Conservation (phyloP, 2,329 filamentous ascomycete genomes). For the Sodiomyces alkalinus region DNA sequence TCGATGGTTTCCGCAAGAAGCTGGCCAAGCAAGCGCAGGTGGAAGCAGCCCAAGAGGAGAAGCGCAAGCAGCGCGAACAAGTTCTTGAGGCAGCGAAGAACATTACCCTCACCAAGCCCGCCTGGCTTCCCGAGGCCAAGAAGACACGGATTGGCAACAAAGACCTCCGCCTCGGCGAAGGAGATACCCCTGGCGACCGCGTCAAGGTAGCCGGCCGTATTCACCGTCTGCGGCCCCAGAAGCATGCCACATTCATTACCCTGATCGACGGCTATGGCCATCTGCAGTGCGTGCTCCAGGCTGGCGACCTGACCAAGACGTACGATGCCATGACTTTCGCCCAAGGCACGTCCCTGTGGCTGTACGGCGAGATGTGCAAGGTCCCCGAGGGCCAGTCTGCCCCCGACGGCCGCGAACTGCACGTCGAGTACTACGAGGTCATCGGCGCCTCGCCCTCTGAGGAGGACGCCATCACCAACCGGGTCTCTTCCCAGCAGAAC, state of each 20-base stretch:
- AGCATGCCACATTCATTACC: slow-evolving; percentile 76
- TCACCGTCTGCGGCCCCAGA: slow-evolving; percentile 67
- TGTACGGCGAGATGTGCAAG: slow-evolving; percentile 70
- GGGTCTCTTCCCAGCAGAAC: slow-evolving; percentile 31
- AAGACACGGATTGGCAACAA: slow-evolving; percentile 65
- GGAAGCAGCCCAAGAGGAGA: slow-evolving; percentile 56
- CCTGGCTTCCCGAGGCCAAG: slow-evolving; percentile 55
- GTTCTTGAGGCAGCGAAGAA: slow-evolving; percentile 63
- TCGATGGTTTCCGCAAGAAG: slow-evolving; percentile 72
- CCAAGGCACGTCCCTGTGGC: slow-evolving; percentile 71
- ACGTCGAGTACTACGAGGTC: slow-evolving; percentile 78
- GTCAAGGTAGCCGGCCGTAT: slow-evolving; percentile 73
- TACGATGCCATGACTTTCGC: slow-evolving; percentile 80
- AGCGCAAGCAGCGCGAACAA: slow-evolving; percentile 48
- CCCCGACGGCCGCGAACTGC: slow-evolving; percentile 72
- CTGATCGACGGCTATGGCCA: slow-evolving; percentile 71
- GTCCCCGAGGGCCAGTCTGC: slow-evolving; percentile 67
- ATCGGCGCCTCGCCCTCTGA: slow-evolving; percentile 68
- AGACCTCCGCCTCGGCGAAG: slow-evolving; percentile 43
- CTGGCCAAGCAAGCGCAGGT: slow-evolving; percentile 60
- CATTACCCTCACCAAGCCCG: slow-evolving; percentile 53
- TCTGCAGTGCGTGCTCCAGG: slow-evolving; percentile 67
- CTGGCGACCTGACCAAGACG: slow-evolving; percentile 72
- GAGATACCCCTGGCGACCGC: slow-evolving; percentile 45
- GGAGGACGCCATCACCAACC: slow-evolving; percentile 84